A percentile compares a stretch with the other conserved stretches of the same genome.
These are phyloP conservation scores for Paraphoma sp. DNA, from an alignment of 2,329 filamentous ascomycete species.

Conservation along the genomic window DNA sequence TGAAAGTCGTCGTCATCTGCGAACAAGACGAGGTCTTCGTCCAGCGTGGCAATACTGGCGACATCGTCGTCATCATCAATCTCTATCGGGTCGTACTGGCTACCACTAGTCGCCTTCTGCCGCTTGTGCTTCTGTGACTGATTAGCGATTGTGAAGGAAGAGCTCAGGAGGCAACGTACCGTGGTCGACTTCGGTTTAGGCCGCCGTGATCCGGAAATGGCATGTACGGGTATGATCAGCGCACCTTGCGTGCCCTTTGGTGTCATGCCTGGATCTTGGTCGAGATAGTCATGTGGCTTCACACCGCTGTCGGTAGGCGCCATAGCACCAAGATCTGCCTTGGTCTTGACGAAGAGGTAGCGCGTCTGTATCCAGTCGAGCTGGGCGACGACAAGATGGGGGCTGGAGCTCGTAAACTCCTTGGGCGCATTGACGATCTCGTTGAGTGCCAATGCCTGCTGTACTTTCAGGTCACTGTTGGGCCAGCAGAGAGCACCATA, in stretches of 20 bases:
- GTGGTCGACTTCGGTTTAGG: conserved; percentile 24
- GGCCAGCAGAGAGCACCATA: conserved; percentile 61
- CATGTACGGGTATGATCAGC: conserved; percentile 61
- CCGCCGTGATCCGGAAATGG: conserved; percentile 55
- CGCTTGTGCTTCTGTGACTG: conserved; percentile 29
- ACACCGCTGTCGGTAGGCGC: conserved; percentile 11
- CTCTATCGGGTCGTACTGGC: conserved; percentile 46
- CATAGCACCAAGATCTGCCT: neutral
- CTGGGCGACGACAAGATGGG: conserved; percentile 75
- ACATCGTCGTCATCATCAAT: conserved; percentile 49
- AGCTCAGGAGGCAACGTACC: conserved; percentile 7
- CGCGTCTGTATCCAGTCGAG: conserved; percentile 89
- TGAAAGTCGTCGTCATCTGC: conserved; percentile 21
- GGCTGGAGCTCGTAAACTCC: conserved; percentile 62
- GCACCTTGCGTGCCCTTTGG: conserved; percentile 50
- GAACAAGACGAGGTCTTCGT: conserved; percentile 57
- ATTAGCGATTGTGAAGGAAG: conserved; percentile 8
- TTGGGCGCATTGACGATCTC: conserved; percentile 80
- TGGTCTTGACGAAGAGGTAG: conserved; percentile 72
- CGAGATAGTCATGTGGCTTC: conserved; percentile 34
- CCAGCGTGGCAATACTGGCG: conserved; percentile 57
- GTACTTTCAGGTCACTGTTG: conserved; percentile 68
- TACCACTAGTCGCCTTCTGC: conserved; percentile 35
- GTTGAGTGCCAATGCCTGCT: conserved; percentile 73
- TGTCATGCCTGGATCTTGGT: conserved; percentile 51